Conservation (phyloP, 768 basidiomycete genomes). For the Boletus rubropictus region DNA sequence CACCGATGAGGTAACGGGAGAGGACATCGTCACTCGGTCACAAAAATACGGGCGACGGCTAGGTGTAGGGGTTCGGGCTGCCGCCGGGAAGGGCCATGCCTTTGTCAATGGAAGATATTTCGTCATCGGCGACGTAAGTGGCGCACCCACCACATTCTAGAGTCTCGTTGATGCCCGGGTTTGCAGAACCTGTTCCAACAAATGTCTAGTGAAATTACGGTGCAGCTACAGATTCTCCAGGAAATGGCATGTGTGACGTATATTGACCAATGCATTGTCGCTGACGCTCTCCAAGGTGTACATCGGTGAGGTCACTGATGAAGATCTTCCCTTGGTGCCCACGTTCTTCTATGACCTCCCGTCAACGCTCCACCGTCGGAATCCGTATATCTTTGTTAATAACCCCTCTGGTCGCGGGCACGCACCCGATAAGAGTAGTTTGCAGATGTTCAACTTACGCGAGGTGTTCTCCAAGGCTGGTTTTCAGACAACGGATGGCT, state of each 20-base stretch:
- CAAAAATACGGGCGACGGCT: conserved; percentile 55
- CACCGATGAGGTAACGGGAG: conserved; percentile 25
- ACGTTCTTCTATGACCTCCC: conserved; percentile 92
- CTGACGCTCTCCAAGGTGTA: conserved; percentile 44
- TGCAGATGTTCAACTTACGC: conserved; percentile 27
- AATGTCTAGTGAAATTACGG: conserved; percentile 39
- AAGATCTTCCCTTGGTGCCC: conserved; percentile 43
- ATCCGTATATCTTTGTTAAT: conserved; percentile 62
- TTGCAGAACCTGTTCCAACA: conserved; percentile 25
- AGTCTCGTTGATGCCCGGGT: not conserved
- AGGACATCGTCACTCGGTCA: conserved; percentile 39
- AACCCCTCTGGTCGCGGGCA: conserved; percentile 30
- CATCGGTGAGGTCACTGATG: conserved; percentile 49
- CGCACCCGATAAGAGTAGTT: not conserved
- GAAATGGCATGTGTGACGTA: conserved; percentile 48
- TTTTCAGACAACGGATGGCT: conserved; percentile 36
- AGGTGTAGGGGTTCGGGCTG: conserved; percentile 36
- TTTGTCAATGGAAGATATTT: conserved; percentile 90
- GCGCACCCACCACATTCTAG: no score
- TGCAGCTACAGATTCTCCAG: conserved; percentile 65
- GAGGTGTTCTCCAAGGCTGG: conserved; percentile 31
- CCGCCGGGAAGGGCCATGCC: conserved; percentile 51
- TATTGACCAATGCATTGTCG: not conserved
- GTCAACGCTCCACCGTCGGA: conserved; percentile 62
- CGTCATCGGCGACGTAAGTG: conserved; percentile 58